Evolutionary conservation across 306 rosid genomes (phyloP), one percentile per base, ranked within the genome.

Genomic region (Astragalus membranaceus): DNA sequence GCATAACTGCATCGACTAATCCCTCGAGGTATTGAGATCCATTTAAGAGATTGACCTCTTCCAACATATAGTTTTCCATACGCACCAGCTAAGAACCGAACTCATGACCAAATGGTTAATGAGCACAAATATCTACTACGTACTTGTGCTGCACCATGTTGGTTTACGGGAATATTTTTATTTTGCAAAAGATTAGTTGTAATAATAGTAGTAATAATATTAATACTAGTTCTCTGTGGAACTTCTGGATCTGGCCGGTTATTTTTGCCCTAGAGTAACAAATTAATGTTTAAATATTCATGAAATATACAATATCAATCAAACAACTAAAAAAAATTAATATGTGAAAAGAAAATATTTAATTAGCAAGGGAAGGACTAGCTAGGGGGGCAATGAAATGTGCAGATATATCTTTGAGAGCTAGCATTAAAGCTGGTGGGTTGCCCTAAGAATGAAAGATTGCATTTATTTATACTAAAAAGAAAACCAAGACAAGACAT

Each of bases 391-490:
- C 67, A 73, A 73, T 70, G 11, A 70, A 64, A 75, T 75, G 70
- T 52, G 68, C 59, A 60, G 75, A 30, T n/a, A 36, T 59, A 39
- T 14, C n/a, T 14, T 67, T 78, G 63, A 30, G 39, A 39, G 44
- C 11, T 39, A 67, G 78, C 83, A 75, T 72, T 70, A 81, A 78
- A 74, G 85, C 8, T 17, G 52, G 30, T 26, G 30, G 83, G 43
- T 65, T 81, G 76, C 74, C 76, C 84, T 79, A 75, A 76, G 68
- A 68, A 69, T 67, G 80, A 70, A 78, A 78, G 75, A 43, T 13
- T 69, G 44, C 79, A 75, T 67, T 82, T 75, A 75, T 67, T 82
- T 75, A 82, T 67, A 71, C 72, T 75, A 66, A 75, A 77, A 80
- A 68, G 81, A 69, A 75, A 74, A 26, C 68, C 68, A 78, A 67